phyloP scores from a whole-genome alignment of 2,329 filamentous ascomycete species.

The Colletotrichum sidae region DNA sequence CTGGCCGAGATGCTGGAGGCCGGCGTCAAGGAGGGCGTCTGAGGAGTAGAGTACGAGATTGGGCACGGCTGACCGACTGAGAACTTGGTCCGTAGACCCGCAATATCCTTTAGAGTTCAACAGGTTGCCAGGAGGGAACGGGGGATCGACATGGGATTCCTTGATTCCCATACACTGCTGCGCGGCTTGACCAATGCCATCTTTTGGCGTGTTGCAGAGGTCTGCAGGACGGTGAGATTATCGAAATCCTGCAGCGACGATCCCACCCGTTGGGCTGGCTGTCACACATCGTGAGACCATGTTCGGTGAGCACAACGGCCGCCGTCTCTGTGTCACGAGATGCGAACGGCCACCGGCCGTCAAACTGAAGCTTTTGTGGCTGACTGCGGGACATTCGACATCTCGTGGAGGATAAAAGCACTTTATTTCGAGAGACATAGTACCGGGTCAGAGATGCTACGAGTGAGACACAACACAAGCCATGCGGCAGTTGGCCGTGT shows the following conservation, averaged over 20 bases:
- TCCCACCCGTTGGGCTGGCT: slow-evolving; percentile 2
- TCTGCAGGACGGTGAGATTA: slow-evolving; percentile 25
- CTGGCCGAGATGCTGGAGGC: slow-evolving; percentile 83
- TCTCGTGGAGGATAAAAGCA: no score
- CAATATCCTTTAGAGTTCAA: slow-evolving; percentile 34
- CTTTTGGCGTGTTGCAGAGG: slow-evolving; percentile 13
- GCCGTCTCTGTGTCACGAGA: slow-evolving; percentile 4
- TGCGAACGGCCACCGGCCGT: slow-evolving; percentile 7
- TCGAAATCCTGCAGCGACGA: slow-evolving; percentile 27
- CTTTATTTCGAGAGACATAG: no score
- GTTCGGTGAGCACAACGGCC: slow-evolving; percentile 13
- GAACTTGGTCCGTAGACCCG: slow-evolving; percentile 33
- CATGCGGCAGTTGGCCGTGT: background rate
- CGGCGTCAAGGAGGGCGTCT: slow-evolving; percentile 44
- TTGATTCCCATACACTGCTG: slow-evolving; percentile 31
- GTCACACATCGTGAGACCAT: slow-evolving; percentile 19
- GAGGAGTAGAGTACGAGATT: slow-evolving; percentile 8
- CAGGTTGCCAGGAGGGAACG: slow-evolving; percentile 15
- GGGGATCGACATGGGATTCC: slow-evolving; percentile 36
- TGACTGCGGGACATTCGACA: no score
- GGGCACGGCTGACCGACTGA: slow-evolving; percentile 13
- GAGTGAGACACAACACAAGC: background rate
- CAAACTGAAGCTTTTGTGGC: background rate
- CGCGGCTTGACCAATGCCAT: slow-evolving; percentile 19
- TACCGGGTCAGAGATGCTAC: background rate